A percentile compares a stretch with the other conserved stretches of the same genome.
Conservation (phyloP, 768 basidiomycete genomes). For the Chalciporus chontae region DNA sequence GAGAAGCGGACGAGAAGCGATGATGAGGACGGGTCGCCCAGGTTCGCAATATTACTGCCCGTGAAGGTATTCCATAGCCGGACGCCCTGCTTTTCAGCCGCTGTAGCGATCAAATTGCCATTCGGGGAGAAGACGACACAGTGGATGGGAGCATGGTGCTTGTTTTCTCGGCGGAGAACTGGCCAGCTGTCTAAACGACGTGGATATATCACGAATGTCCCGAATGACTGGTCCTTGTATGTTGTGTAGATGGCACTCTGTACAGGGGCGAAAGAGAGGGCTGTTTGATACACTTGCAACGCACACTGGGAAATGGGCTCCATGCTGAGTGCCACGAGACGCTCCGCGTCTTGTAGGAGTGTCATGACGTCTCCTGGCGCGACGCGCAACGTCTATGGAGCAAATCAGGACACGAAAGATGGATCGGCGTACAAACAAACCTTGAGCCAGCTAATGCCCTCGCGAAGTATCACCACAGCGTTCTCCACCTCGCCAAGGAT, state of each 20-base stretch:
- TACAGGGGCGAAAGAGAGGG: neutral
- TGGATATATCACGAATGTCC: neutral
- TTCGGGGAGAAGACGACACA: conserved; percentile 16
- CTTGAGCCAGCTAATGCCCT: conserved; percentile 14
- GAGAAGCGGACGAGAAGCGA: conserved; percentile 12
- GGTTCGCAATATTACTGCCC: conserved; percentile 9
- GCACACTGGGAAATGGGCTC: conserved; percentile 20
- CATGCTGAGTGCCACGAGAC: conserved; percentile 17
- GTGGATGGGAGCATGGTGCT: conserved; percentile 6
- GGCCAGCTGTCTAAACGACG: neutral
- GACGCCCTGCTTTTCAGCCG: conserved; percentile 7
- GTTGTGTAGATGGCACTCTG: conserved; percentile 2
- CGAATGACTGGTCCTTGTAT: conserved; percentile 8
- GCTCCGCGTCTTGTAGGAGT: conserved; percentile 18
- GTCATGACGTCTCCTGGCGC: conserved; percentile 4
- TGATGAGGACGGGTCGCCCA: conserved; percentile 6
- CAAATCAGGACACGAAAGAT: neutral
- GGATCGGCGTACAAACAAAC: neutral
- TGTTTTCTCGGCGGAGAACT: neutral
- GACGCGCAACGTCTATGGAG: conserved; percentile 4
- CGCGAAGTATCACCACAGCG: conserved; percentile 14
- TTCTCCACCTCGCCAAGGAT: conserved; percentile 17
- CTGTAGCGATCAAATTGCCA: conserved; percentile 9
- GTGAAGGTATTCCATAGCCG: conserved; percentile 16
- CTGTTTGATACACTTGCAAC: conserved; percentile 17